Conservation (phyloP, 2,329 filamentous ascomycete genomes). For the Penicillium sp. region DNA sequence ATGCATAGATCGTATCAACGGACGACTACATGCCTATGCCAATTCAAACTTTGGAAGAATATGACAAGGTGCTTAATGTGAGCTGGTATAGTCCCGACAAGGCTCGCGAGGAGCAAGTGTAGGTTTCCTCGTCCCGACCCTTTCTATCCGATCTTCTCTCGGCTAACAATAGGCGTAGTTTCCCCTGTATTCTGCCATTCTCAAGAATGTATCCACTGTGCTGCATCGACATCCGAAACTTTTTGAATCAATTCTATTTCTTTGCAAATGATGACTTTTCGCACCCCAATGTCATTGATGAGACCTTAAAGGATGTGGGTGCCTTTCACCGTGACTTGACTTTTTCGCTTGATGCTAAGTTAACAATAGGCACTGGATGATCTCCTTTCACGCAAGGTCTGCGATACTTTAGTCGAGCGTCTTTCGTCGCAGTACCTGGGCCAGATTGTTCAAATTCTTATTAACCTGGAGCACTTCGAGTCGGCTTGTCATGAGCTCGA, state of each 20-base stretch:
- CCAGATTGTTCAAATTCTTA: slow-evolving; percentile 97
- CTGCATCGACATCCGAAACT: slow-evolving; percentile 97
- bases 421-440: slow-evolving; percentile 91
- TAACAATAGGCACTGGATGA: slow-evolving; percentile 75
- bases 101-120: slow-evolving; percentile 71
- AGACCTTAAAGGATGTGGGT: slow-evolving; percentile 74
- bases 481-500: slow-evolving; percentile 88
- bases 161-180: slow-evolving; percentile 51
- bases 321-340: not conserved
- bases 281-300: slow-evolving; percentile 84
- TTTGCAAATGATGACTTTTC: slow-evolving; percentile 97
- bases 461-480: slow-evolving; percentile 96
- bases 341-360: not conserved
- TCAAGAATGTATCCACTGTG: slow-evolving; percentile 99
- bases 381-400: slow-evolving; percentile 89
- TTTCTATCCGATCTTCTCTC: not conserved
- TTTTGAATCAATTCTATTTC: slow-evolving; percentile 96
- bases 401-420: slow-evolving; percentile 81
- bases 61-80: slow-evolving; percentile 91
- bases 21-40: slow-evolving; percentile 99
- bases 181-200: slow-evolving; percentile 94
- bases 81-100: slow-evolving; percentile 94
- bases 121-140: slow-evolving; percentile 33
- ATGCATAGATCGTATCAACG: slow-evolving; percentile 65
- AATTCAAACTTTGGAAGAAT: slow-evolving; percentile 85